Evolutionary conservation across 2,329 filamentous ascomycete species (phyloP), one percentile per base, ranked within the genome.

Genomic region (Cladophialophora bantiana): DNA sequence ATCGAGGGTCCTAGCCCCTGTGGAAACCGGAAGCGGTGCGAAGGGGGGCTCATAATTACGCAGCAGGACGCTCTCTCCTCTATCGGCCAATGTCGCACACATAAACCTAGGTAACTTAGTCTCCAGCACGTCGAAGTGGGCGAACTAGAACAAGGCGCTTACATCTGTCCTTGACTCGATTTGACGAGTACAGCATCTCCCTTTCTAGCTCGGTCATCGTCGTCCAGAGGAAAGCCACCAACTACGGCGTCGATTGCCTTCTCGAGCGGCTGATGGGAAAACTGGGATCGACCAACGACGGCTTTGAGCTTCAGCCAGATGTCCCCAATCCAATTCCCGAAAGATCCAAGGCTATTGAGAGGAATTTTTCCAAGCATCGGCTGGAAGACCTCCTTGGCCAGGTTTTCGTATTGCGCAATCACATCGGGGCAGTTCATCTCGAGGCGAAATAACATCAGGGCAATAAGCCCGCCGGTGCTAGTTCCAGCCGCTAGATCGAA

Each of bases 401-500:
- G 55, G 7, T 26, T 52, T 9, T 68, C 35, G 36, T 71, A 73
- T 26, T 54, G 42, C 2, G 52, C 50, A 52, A 72, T 67, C n/a
- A 65, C 48, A 10, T 69, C 52, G 42, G 58, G 59, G 40, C 66
- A 65, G 45, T 59, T 64, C 71, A 73, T 71, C 50, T 67, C 62
- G n/a, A 73, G 59, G 7, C 68, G 66, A 53, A 69, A 70, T 20
- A 71, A 57, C 71, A 73, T 72, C 20, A 72, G 64, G 26, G 71
- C 71, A 59, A 70, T 68, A 15, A 73, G 62, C 20, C 71, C 71
- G 4, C 71, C 70, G 13, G 71, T 72, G 59, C 70, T 71, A n/a
- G 71, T 73, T n/a, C 70, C 71, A 18, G 66, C 68, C 10, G 65
- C 66, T 31, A 73, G 60, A 38, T 72, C 70, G 40, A 72, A 72